Conservation (phyloP, 257 asterid genomes). For the Ocimum tenuiflorum region DNA sequence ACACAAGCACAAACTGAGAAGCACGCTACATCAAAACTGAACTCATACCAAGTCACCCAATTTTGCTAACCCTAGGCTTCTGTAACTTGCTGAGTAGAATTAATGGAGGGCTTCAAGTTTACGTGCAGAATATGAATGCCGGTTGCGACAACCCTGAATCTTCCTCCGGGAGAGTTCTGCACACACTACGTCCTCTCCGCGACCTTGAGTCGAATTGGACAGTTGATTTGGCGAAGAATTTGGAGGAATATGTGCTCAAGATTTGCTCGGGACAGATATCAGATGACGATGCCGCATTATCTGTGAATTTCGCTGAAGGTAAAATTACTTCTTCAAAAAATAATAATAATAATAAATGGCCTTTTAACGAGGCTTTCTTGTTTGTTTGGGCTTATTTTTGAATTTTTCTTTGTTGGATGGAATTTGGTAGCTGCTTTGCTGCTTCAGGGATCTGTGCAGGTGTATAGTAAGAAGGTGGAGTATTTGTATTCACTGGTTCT, state of each 20-base stretch:
- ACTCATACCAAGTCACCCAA: constrained; percentile 2
- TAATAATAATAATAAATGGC: background rate
- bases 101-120: constrained; percentile 14
- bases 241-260: constrained; percentile 73
- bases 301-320: constrained; percentile 93
- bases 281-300: constrained; percentile 34
- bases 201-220: constrained; percentile 90
- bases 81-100: background rate
- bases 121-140: constrained; percentile 31
- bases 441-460: constrained; percentile 98
- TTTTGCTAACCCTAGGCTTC: constrained; percentile 10
- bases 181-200: constrained; percentile 62
- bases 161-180: constrained; percentile 45
- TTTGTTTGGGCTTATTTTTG: background rate
- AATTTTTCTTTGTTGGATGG: constrained; percentile 17
- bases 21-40: background rate
- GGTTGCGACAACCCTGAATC: constrained; percentile 39
- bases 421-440: constrained; percentile 78
- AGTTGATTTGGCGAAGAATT: constrained; percentile 75
- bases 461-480: constrained; percentile 94
- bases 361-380: background rate
- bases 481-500: constrained; percentile 79
- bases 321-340: background rate
- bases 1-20: background rate
- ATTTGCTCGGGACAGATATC: constrained; percentile 81